Conservation (phyloP, 2,329 filamentous ascomycete genomes). For the Elsinoe necatrix region DNA sequence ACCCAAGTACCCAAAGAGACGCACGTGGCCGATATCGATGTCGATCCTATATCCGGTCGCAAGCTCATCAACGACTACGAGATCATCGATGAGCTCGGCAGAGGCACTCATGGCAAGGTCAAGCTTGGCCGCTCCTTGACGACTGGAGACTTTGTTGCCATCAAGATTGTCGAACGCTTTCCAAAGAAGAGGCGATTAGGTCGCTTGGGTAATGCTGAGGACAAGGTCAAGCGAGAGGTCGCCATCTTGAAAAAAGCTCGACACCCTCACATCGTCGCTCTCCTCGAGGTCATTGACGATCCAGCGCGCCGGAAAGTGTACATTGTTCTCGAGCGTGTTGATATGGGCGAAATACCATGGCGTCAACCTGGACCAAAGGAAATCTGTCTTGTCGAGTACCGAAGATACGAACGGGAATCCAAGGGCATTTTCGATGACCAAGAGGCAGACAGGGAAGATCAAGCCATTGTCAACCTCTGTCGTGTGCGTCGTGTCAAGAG, state of each 20-base stretch:
- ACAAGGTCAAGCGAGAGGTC: conserved; percentile 90
- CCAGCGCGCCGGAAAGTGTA: conserved; percentile 96
- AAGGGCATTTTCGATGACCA: conserved; percentile 39
- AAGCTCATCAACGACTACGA: conserved; percentile 98
- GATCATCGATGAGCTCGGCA: conserved; percentile 89
- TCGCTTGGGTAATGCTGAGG: conserved; percentile 57
- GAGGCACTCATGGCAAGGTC: conserved; percentile 94
- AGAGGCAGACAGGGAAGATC: conserved; percentile 36
- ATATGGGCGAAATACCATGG: conserved; percentile 91
- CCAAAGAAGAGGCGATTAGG: conserved; percentile 91
- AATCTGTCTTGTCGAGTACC: conserved; percentile 74
- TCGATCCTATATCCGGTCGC: conserved; percentile 78
- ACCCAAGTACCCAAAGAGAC: conserved; percentile 52
- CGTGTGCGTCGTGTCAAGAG: conserved; percentile 48
- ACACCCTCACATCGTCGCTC: conserved; percentile 90
- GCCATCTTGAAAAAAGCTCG: conserved; percentile 97
- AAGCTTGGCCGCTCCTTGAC: conserved; percentile 80
- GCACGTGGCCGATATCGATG: conserved; percentile 82
- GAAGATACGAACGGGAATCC: conserved; percentile 66
- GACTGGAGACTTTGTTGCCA: conserved; percentile 73
- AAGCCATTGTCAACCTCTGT: conserved; percentile 36
- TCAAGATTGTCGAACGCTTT: conserved; percentile 96
- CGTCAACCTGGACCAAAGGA: conserved; percentile 77
- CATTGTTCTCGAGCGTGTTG: conserved; percentile 91
- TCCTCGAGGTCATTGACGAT: conserved; percentile 96